Percentiles rank a stretch among this genome's conserved stretches.
Conservation (phyloP, 768 basidiomycete genomes). For the Paxillus involutus region DNA sequence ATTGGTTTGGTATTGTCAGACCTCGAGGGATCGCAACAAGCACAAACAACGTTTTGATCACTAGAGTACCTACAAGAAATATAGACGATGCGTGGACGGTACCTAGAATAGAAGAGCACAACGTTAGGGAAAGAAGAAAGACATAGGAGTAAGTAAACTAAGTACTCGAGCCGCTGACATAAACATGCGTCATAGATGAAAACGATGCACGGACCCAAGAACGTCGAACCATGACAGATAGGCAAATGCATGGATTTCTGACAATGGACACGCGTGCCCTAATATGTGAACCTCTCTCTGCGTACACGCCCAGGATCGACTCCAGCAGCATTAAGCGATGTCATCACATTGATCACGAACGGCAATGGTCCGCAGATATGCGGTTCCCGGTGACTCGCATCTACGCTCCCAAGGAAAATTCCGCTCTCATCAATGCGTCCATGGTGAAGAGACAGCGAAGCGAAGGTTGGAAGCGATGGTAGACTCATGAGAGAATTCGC, state of each 20-base stretch:
- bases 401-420: constrained; percentile 17
- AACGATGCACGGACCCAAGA: no score
- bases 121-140: no score
- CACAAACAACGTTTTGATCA: no score
- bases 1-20: no score
- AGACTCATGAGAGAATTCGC: not conserved
- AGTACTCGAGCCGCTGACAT: no score
- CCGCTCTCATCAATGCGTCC: constrained; percentile 20
- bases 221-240: no score
- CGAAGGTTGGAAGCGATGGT: constrained; percentile 6
- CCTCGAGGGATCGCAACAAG: no score
- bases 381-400: constrained; percentile 12
- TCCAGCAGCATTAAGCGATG: constrained; percentile 19
- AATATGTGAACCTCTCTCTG: constrained; percentile 27
- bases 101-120: no score
- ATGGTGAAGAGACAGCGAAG: constrained; percentile 11
- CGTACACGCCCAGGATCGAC: constrained; percentile 22
- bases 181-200: no score
- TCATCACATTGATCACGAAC: constrained; percentile 22
- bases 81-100: no score
- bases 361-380: constrained; percentile 26
- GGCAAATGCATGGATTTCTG: not conserved
- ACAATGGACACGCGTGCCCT: not conserved
- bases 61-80: no score
- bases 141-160: no score